Evolutionary conservation across 1,284 basidiomycete genomes (phyloP), one percentile per base, ranked within the genome.

Genomic region (Trichosporon faecale): DNA sequence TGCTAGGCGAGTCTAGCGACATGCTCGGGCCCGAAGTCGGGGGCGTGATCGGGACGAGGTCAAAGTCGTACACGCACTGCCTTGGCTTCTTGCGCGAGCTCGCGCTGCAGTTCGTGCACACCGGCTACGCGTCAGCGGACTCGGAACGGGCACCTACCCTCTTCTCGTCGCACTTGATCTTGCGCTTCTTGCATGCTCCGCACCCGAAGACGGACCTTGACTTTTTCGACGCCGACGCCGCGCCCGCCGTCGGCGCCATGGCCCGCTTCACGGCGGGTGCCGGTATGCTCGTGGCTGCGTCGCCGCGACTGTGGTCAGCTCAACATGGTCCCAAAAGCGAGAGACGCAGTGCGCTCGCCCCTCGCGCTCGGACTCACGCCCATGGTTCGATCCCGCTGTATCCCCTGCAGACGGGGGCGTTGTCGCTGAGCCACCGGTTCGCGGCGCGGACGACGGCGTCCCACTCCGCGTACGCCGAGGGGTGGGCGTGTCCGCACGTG

Each of bases 121-220:
- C 37, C 25, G 70, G 70, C 70, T 71, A 31, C 1, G 29, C 14
- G 21, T 68, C 16, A 55, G 46, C 23, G 5, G n/a, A n/a, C n/a
- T n/a, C n/a, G n/a, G n/a, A n/a, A n/a, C n/a, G n/a, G n/a, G 16
- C 16, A 44, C 40, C 16, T n/a, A 70, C 70, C 44, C 70, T 23
- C 37, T 55, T 52, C 52, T 71, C 65, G n/a, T 71, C 70, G 9
- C 70, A 71, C 63, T 71, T 71, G 37, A 71, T 68, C 29, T 71
- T 71, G 11, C 70, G 67, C 52, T 68, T 68, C 61, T 71, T 71
- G 40, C 70, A 71, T 3, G 67, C 65, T 23, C 65, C 66, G 49
- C 70, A 71, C 3, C 70, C 70, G n/a, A 71, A 71, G 37, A 68
- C 70, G 14, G 67, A 68, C 37, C 70, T 61, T 23, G 44, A 63